Evolutionary conservation across 139 green algal genomes (phyloP), one percentile per base, ranked within the genome.

Genomic region (Bryopsis sp.): DNA sequence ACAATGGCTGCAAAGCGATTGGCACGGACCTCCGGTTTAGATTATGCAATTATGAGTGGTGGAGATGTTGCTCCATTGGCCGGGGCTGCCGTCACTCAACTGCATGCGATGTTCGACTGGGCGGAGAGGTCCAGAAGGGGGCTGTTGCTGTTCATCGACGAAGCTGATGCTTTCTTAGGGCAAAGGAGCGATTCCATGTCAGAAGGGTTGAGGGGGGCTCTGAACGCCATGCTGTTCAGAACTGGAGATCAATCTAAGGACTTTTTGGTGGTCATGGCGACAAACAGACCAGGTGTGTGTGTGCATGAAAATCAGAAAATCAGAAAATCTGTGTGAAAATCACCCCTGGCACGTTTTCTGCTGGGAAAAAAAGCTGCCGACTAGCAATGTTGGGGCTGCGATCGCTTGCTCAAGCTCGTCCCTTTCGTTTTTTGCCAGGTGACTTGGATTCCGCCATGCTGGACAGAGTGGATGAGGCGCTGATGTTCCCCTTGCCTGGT

Each of bases 21-120:
- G 64, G 95, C 95, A 0, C 80, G 86, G 58, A 95, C 93, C 64
- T 89, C 77, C 48, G 72, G 90, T 35, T 80, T 99, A 70, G 94
- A 99, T 76, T 99, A 99, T 64, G 95, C 95, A 3, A 94, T 99
- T 71, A 91, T 99, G 82, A 92, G 80, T 22, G 93, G 93, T 50
- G 93, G 93, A 48, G 93, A 98, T 76, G 90, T 98, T 46, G 93
- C 89, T 3, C 93, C 93, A 0, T 82, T 98, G 72, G 89, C 81
- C 36, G 80, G 79, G 29, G 82, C 79, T 62, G 91, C 91, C 0
- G 90, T 96, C n/a, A 96, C 90, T 24, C 89, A 97, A 82, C 85
- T 99, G 54, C 95, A 99, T 77, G 78, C 91, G 63, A 63, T 76
- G n/a, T 98, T 99, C 80, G 95, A 99, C 79, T 99, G 95, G 95